Percentiles rank a stretch among this genome's conserved stretches.
These are phyloP conservation scores for Candida boidinii DNA, from an alignment of 805 yeast genomes.

Conservation along the genomic window DNA sequence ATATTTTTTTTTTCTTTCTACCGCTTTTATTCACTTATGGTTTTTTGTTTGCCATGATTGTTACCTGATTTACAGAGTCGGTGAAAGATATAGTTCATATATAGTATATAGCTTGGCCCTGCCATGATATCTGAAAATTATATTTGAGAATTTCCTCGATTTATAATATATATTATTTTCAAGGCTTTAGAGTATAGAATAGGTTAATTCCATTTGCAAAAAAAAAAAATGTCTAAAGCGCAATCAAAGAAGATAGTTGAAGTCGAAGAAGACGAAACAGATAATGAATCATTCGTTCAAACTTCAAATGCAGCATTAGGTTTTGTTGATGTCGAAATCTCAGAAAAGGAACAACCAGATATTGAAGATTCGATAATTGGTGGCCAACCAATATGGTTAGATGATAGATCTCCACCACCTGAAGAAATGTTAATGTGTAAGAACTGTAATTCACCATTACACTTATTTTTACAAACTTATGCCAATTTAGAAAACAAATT, in stretches of 20 bases:
- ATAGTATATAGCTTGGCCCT: no score
- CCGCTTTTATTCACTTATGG: no score
- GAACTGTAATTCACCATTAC: constrained; percentile 54
- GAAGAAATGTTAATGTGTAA: constrained; percentile 50
- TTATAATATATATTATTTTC: no score
- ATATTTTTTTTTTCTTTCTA: no score
- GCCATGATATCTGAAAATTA: no score
- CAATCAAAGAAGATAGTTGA: constrained; percentile 18
- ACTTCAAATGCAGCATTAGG: constrained; percentile 60
- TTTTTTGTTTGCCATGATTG: no score
- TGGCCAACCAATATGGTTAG: constrained; percentile 67
- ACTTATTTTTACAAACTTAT: constrained; percentile 68
- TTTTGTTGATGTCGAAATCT: constrained; percentile 52
- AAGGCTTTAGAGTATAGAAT: no score
- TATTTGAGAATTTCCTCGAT: no score
- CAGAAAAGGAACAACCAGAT: constrained; percentile 35
- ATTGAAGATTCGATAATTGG: constrained; percentile 75
- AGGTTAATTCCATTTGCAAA: no score
- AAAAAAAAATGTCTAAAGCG: neutral
- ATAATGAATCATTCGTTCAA: constrained; percentile 9
- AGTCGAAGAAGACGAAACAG: constrained; percentile 32
- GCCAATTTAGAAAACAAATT: constrained; percentile 66
- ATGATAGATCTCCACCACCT: constrained; percentile 49
- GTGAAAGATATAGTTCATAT: no score
- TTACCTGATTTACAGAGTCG: no score